Conservation (phyloP, 148 eudicot species). For the Talinum fruticosum region DNA sequence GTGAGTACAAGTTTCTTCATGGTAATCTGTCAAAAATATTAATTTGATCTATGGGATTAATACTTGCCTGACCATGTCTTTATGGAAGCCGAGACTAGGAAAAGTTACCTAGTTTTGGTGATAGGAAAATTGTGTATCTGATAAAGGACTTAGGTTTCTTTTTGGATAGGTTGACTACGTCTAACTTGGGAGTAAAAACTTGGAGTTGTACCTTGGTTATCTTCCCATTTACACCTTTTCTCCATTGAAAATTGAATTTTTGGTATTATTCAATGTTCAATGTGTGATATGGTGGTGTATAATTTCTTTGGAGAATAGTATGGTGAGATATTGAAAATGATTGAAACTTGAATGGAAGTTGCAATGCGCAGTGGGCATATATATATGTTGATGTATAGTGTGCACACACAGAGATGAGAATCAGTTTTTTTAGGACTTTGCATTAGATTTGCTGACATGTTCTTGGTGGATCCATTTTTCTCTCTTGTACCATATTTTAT, state of each 20-base stretch:
- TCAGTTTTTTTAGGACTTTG: background rate
- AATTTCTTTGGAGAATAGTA: too few species aligned
- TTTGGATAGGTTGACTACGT: background rate
- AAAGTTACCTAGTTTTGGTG: background rate
- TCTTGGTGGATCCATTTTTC: background rate
- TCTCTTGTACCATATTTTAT: too few species aligned
- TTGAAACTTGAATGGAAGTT: background rate
- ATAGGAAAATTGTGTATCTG: background rate
- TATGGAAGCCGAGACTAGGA: background rate
- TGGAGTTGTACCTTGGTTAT: background rate
- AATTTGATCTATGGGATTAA: background rate
- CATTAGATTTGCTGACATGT: background rate
- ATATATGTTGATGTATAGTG: too few species aligned
- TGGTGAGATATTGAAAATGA: too few species aligned
- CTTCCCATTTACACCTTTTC: background rate
- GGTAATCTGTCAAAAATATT: conserved; percentile 1
- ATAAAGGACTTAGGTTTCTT: background rate
- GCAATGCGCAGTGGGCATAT: background rate
- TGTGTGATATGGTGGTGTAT: too few species aligned
- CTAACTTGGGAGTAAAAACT: background rate
- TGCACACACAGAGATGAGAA: too few species aligned
- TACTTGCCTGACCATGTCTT: background rate
- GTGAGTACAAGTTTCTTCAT: background rate
- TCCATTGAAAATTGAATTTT: background rate
- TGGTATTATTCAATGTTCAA: background rate